A percentile compares a stretch with the other conserved stretches of the same genome.
Evolutionary conservation across 306 rosid genomes (phyloP).

Genomic region (Acacia acuminata): DNA sequence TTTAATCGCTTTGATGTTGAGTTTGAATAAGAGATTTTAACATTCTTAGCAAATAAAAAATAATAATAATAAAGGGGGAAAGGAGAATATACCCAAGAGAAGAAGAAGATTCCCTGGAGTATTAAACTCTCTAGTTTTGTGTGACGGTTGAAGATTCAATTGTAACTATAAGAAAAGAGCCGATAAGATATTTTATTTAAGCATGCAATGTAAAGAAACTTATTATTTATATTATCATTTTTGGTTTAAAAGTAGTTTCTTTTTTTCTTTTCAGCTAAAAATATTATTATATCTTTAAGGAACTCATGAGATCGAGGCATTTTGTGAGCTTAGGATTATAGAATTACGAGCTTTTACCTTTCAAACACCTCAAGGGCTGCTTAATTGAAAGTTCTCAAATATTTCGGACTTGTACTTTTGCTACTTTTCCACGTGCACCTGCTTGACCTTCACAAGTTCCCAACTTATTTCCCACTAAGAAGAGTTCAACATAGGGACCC

Average conservation of each 20-base stretch:
- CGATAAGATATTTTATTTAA: background rate
- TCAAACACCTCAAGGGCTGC: conserved; percentile 36
- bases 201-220: background rate
- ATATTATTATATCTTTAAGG: background rate
- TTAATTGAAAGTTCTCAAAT: background rate
- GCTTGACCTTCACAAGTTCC: background rate
- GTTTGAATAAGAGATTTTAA: background rate
- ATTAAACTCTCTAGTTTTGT: background rate
- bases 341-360: conserved; percentile 34
- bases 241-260: background rate
- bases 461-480: background rate
- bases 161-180: background rate
- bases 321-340: background rate
- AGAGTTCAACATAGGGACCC: background rate
- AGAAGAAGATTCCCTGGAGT: background rate
- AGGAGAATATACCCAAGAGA: background rate
- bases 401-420: conserved; percentile 28
- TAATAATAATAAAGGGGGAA: background rate
- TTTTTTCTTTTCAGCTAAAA: background rate
- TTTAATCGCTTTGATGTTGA: background rate
- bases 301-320: background rate
- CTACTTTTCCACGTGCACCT: conserved; percentile 37
- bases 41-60: background rate
- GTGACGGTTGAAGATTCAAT: background rate
- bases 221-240: background rate